phyloP scores from a whole-genome alignment of 306 rosid species.

The Geum urbanum region DNA sequence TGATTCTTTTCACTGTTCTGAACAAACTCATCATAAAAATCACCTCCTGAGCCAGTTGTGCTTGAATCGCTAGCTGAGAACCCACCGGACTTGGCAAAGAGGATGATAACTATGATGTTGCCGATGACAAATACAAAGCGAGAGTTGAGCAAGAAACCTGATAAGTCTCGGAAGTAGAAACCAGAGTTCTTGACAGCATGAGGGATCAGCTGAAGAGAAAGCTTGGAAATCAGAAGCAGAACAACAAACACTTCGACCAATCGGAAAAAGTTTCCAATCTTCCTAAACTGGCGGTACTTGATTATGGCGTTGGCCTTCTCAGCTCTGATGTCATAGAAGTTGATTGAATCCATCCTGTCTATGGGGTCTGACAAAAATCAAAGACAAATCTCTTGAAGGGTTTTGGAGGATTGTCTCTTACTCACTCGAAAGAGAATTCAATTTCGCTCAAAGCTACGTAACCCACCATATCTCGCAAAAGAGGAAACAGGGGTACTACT shows the following conservation, averaged over 20 bases:
- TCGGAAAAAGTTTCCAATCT: conserved; percentile 46
- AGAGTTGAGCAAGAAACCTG: conserved; percentile 45
- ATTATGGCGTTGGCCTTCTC: conserved; percentile 60
- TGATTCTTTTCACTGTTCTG: conserved; percentile 34
- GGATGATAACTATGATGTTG: conserved; percentile 61
- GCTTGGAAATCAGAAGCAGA: conserved; percentile 51
- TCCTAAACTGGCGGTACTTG: conserved; percentile 44
- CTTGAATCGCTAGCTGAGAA: conserved; percentile 36
- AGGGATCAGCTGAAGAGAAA: conserved; percentile 45
- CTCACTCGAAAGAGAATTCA: conserved; percentile 41
- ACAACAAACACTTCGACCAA: conserved; percentile 54
- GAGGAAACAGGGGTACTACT: conserved; percentile 31
- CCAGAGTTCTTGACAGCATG: conserved; percentile 53
- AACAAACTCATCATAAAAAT: conserved; percentile 52
- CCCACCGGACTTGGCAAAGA: conserved; percentile 58
- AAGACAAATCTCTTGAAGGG: conserved; percentile 1
- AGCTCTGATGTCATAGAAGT: conserved; percentile 51
- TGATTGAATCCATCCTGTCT: conserved; percentile 51
- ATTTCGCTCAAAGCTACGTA: conserved; percentile 9
- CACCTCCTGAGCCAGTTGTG: conserved; percentile 21
- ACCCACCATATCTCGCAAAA: conserved; percentile 27
- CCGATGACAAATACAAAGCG: conserved; percentile 69
- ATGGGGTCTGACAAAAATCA: neutral
- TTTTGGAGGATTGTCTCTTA: neutral
- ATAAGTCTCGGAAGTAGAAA: conserved; percentile 45